Base-by-base conservation (phyloP, 2,329 filamentous ascomycete genomes). In the Exophiala oligosperma region DNA sequence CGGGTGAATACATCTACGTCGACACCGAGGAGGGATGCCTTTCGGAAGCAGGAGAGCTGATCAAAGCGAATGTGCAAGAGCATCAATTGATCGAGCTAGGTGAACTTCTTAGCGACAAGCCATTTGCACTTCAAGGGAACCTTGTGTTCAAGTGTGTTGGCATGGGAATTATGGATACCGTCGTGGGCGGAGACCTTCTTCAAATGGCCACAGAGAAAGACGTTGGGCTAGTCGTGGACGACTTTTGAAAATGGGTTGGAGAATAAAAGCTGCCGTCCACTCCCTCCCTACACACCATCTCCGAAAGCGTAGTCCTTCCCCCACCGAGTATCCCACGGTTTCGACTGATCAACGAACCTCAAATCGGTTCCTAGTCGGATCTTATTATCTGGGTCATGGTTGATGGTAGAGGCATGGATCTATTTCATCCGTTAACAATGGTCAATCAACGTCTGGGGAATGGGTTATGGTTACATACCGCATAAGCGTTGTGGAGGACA, bases 21-120 rank as follows among this genome's bases (percentile, higher is more conserved):
- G 61, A 83, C 12, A 79, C 91, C 26, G 81, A 90, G 4, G 89
- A 91, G 4, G 89, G 91, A 63, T 79, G 2, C 46, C 49, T 62
- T 4, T 49, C 32, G 12, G 61, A 63, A 43, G 54, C 61, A 0
- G 61, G 61, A 17, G 79, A 81, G 64, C 57, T 81, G 32, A 75
- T 79, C 37, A 70, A 66, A 49, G 77, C 76, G 1, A 63, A 68
- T 14, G 65, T 79, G 8, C 61, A 61, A 2, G 68, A 66, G 17
- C 69, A 71, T 1, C 70, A 77, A 48, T 60, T 79, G 55, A 58
- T 76, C 4, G 77, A 80, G 63, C 68, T 79, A 62, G 77, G 77
- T 0, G 71, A 77, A 56, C 48, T 78, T 43, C 66, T 73, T 48
- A 62, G 64, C 1, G 43, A 52, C 9, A 59, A 63, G 1, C 59